Conservation (phyloP, 768 basidiomycete species). For the Coprinopsis sp. region DNA sequence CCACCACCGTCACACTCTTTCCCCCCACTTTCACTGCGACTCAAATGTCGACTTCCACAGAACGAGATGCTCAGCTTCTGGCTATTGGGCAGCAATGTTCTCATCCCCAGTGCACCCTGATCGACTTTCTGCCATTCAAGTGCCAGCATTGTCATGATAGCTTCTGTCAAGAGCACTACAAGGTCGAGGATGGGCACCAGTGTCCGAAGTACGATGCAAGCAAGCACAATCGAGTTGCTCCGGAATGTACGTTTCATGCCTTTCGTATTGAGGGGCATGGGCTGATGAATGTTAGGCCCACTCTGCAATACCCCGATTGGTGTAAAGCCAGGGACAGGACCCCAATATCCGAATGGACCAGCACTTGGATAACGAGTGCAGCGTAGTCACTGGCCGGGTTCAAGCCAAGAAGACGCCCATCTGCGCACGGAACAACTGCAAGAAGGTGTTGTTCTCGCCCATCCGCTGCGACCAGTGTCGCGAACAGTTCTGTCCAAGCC, state of each 20-base stretch:
- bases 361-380: conserved; percentile 64
- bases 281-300: conserved; percentile 46
- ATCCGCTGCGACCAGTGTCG: conserved; percentile 68
- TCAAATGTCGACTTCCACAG: conserved; percentile 18
- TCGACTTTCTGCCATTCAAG: conserved; percentile 85
- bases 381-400: conserved; percentile 61
- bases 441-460: conserved; percentile 69
- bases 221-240: conserved; percentile 71
- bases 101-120: conserved; percentile 55
- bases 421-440: conserved; percentile 60
- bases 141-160: conserved; percentile 71
- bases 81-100: conserved; percentile 71
- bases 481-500: conserved; percentile 68
- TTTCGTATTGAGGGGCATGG: background rate
- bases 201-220: conserved; percentile 69
- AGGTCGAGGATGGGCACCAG: conserved; percentile 57
- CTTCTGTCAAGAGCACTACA: conserved; percentile 80
- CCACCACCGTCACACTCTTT: conserved; percentile 8
- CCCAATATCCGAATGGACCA: conserved; percentile 79
- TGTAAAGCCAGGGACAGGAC: conserved; percentile 70
- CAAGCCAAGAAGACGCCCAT: conserved; percentile 42
- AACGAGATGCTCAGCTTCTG: conserved; percentile 55
- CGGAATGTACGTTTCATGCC: conserved; percentile 50
- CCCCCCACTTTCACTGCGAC: no score
- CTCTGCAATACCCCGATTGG: conserved; percentile 74